Base-by-base conservation (phyloP, 1,284 basidiomycete genomes). In the Afroboletus lepidellus region DNA sequence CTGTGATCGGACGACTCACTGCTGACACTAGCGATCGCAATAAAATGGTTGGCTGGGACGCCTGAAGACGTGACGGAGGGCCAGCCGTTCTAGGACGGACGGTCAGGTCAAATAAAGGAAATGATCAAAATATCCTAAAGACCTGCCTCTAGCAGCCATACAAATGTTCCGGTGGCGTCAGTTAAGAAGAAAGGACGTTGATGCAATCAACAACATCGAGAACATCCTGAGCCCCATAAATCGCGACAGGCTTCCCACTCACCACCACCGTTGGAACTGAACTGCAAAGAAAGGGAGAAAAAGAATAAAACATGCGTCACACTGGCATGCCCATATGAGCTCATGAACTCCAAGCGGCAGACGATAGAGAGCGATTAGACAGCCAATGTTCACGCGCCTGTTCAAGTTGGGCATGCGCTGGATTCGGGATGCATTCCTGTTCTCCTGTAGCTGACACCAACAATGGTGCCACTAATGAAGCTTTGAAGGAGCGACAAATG, bases 341-440 rank as follows among this genome's bases (percentile, higher is more conserved):
- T 85, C 83, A 57, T 90, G 86, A 4, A 91, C 74, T 67, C 83
- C 85, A 90, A 5, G 89, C 88, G 25, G 88, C 87, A 32, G 20
- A 92, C 74, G 44, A 90, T 86, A 48, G 20, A 44, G 5, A 20
- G 3, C 37, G 41, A 37, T 47, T 21, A 49, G 36, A 47, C 5
- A 18, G n/a, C 4, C 8, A 49, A 34, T 46, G 45, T 39, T 34
- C 6, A 50, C 49, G n/a, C n/a, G n/a, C n/a, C n/a, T n/a, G n/a
- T n/a, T n/a, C n/a, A n/a, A n/a, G n/a, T n/a, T n/a, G n/a, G n/a
- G n/a, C n/a, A n/a, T n/a, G n/a, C n/a, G n/a, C n/a, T n/a, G n/a
- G n/a, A n/a, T n/a, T n/a, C n/a, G n/a, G n/a, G n/a, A n/a, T n/a
- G n/a, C n/a, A n/a, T n/a, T n/a, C n/a, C n/a, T n/a, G n/a, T n/a